Evolutionary conservation across 75 land plant species (phyloP).

Genomic region (Pinus taeda): DNA sequence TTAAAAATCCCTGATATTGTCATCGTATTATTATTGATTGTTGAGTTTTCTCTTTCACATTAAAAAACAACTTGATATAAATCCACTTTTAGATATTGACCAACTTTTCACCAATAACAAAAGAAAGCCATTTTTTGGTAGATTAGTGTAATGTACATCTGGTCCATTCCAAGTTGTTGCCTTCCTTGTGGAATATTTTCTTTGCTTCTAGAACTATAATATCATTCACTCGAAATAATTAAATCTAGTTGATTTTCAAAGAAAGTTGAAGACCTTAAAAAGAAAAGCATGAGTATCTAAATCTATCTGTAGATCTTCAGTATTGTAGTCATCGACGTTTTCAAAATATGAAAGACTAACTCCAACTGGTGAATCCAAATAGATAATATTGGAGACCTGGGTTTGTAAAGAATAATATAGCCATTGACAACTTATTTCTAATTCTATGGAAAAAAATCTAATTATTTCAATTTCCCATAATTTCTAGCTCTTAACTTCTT

Average conservation of each 20-base stretch:
- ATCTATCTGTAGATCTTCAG: conserved; percentile 81
- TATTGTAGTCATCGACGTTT: conserved; percentile 48
- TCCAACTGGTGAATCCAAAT: conserved; percentile 93
- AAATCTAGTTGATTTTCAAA: not conserved
- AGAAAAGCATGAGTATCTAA: conserved; percentile 74
- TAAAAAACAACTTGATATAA: not conserved
- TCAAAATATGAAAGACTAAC: conserved; percentile 85
- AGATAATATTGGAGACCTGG: conserved; percentile 84
- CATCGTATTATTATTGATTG: not conserved
- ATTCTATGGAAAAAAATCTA: not conserved
- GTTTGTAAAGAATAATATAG: not conserved
- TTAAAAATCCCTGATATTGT: not conserved
- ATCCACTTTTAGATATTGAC: not conserved
- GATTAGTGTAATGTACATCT: not conserved
- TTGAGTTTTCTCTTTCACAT: not conserved
- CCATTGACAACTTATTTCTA: not conserved
- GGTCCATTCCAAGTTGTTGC: not conserved
- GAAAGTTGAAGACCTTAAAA: conserved; percentile 39
- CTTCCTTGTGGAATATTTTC: not conserved
- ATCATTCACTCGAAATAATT: not conserved
- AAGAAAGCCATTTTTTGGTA: not conserved
- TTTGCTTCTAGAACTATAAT: not conserved
- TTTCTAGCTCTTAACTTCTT: not conserved
- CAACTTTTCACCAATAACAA: not conserved
- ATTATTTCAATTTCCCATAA: not conserved